Conservation (phyloP, 768 basidiomycete genomes). For the Boletus reticuloceps region DNA sequence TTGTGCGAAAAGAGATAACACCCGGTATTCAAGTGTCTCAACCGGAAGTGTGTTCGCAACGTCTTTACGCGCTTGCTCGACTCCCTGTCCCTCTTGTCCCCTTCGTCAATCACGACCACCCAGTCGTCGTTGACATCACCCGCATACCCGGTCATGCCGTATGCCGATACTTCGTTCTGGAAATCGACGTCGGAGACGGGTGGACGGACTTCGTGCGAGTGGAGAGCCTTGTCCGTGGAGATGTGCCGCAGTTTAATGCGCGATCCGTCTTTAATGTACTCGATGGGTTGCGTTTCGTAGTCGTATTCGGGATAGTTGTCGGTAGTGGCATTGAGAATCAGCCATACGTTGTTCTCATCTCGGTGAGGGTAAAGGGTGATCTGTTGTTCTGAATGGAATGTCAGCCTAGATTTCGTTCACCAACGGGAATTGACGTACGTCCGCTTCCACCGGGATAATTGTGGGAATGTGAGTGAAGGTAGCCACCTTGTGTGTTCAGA, state of each 20-base stretch:
- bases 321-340: constrained; percentile 71
- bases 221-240: constrained; percentile 79
- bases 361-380: constrained; percentile 98
- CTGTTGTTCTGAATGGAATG: constrained; percentile 76
- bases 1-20: constrained; percentile 99
- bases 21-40: constrained; percentile 82
- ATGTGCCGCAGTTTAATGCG: constrained; percentile 83
- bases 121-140: constrained; percentile 96
- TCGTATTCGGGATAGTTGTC: constrained; percentile 41
- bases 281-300: constrained; percentile 53
- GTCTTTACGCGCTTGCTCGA: constrained; percentile 74
- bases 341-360: constrained; percentile 96
- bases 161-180: constrained; percentile 96
- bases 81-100: constrained; percentile 59
- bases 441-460: constrained; percentile 87
- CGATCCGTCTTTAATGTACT: constrained; percentile 60
- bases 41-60: constrained; percentile 75
- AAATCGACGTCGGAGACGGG: constrained; percentile 98
- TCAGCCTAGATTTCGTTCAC: neutral
- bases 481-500: constrained; percentile 97
- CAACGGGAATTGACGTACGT: constrained; percentile 50
- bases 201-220: constrained; percentile 93
- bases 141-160: constrained; percentile 80
- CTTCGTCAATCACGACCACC: constrained; percentile 80
- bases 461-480: constrained; percentile 92